These are phyloP conservation scores for Amanita exitialis DNA, from an alignment of 768 basidiomycete genomes.

Conservation along the genomic window DNA sequence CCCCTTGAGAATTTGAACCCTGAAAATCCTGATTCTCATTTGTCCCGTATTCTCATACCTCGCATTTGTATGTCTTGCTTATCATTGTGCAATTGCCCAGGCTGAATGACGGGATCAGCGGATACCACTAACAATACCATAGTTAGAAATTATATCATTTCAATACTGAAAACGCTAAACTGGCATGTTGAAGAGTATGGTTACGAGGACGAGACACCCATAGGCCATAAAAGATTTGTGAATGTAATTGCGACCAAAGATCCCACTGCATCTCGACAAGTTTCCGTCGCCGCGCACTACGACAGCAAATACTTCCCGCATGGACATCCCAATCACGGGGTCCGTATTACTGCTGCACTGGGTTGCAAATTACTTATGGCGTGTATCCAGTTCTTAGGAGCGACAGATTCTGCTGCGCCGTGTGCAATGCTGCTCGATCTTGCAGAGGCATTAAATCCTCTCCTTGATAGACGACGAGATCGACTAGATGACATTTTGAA, in stretches of 20 bases:
- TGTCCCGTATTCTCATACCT: slow-evolving; percentile 83
- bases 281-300: slow-evolving; percentile 87
- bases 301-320: slow-evolving; percentile 83
- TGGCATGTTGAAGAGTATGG: slow-evolving; percentile 87
- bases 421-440: slow-evolving; percentile 93
- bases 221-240: slow-evolving; percentile 69
- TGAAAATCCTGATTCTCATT: slow-evolving; percentile 53
- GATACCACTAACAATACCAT: slow-evolving; percentile 71
- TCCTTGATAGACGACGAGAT: slow-evolving; percentile 52
- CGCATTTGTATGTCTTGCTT: slow-evolving; percentile 47
- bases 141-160: slow-evolving; percentile 75
- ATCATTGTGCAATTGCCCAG: not conserved
- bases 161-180: slow-evolving; percentile 55
- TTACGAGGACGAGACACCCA: slow-evolving; percentile 74
- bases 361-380: slow-evolving; percentile 3
- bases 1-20: slow-evolving; percentile 62
- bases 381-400: slow-evolving; percentile 76
- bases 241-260: slow-evolving; percentile 96
- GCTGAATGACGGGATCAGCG: slow-evolving; percentile 26
- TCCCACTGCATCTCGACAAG: slow-evolving; percentile 66
- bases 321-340: slow-evolving; percentile 62
- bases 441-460: slow-evolving; percentile 70
- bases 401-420: slow-evolving; percentile 93
- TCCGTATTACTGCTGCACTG: slow-evolving; percentile 19
- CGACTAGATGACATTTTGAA: slow-evolving; percentile 45